These are phyloP conservation scores for Talaromyces rugulosus DNA, from an alignment of 2,329 filamentous ascomycete genomes.

Conservation along the genomic window DNA sequence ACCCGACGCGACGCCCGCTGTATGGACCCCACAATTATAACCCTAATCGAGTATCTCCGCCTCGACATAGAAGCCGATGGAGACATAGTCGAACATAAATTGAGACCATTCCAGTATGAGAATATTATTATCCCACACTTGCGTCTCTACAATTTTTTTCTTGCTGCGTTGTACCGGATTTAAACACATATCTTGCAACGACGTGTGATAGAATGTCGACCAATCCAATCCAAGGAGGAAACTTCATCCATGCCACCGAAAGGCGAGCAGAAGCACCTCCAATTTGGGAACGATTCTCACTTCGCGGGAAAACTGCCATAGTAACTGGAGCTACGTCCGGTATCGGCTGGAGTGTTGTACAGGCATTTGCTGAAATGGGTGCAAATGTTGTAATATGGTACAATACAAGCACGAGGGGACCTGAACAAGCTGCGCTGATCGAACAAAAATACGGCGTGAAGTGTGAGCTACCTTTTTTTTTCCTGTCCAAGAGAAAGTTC, in stretches of 20 bases:
- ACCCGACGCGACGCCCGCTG: neutral
- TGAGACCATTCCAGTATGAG: neutral
- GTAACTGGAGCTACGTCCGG: slow-evolving; percentile 6
- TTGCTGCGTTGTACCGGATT: too few relatives aligned
- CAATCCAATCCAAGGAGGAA: neutral
- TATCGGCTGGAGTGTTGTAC: slow-evolving; percentile 7
- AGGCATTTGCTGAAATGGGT: slow-evolving; percentile 8
- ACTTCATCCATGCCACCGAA: neutral
- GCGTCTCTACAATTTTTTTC: neutral
- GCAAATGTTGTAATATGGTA: slow-evolving; percentile 10
- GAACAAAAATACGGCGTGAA: neutral
- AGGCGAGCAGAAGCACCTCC: neutral
- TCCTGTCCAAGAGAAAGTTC: neutral
- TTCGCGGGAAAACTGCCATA: neutral
- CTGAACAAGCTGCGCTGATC: neutral
- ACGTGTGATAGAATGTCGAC: neutral
- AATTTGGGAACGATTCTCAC: neutral
- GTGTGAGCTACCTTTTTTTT: neutral
- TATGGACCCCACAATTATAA: neutral
- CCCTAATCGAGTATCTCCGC: neutral
- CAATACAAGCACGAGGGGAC: neutral
- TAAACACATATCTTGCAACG: neutral
- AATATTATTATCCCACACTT: neutral
- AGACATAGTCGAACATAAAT: neutral
- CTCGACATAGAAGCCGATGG: neutral